Evolutionary conservation across 441 rosid species (phyloP).

Genomic region (Capsella rubella): DNA sequence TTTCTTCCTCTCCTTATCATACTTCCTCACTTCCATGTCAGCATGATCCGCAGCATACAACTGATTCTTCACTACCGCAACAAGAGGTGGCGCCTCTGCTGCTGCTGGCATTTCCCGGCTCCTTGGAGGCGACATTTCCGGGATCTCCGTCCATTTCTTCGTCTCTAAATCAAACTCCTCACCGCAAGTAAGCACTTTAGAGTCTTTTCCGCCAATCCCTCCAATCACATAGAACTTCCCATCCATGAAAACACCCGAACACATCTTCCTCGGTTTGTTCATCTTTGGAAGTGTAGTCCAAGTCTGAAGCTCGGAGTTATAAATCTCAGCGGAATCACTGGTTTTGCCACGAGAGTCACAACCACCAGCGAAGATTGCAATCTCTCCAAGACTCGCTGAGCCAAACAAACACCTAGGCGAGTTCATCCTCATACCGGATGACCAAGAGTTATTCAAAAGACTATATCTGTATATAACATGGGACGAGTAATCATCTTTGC

Average conservation of each 20-base stretch:
- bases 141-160: slow-evolving; percentile 69
- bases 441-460: slow-evolving; percentile 61
- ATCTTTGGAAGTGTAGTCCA: slow-evolving; percentile 74
- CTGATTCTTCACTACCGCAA: slow-evolving; percentile 61
- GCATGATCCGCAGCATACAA: slow-evolving; percentile 56
- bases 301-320: slow-evolving; percentile 62
- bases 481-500: slow-evolving; percentile 64
- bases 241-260: slow-evolving; percentile 91
- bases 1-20: slow-evolving; percentile 51
- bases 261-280: slow-evolving; percentile 73
- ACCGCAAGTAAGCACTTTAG: slow-evolving; percentile 67
- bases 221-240: slow-evolving; percentile 86
- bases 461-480: slow-evolving; percentile 71
- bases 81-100: slow-evolving; percentile 69
- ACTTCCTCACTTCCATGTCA: slow-evolving; percentile 62
- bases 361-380: slow-evolving; percentile 83
- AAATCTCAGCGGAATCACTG: slow-evolving; percentile 67
- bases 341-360: slow-evolving; percentile 55
- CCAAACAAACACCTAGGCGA: slow-evolving; percentile 78
- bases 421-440: slow-evolving; percentile 66
- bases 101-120: slow-evolving; percentile 46
- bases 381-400: slow-evolving; percentile 69
- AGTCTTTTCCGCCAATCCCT: slow-evolving; percentile 65
- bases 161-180: slow-evolving; percentile 81
- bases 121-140: slow-evolving; percentile 80